Conservation (phyloP, 2,329 filamentous ascomycete species). For the Teratosphaeria destructans region DNA sequence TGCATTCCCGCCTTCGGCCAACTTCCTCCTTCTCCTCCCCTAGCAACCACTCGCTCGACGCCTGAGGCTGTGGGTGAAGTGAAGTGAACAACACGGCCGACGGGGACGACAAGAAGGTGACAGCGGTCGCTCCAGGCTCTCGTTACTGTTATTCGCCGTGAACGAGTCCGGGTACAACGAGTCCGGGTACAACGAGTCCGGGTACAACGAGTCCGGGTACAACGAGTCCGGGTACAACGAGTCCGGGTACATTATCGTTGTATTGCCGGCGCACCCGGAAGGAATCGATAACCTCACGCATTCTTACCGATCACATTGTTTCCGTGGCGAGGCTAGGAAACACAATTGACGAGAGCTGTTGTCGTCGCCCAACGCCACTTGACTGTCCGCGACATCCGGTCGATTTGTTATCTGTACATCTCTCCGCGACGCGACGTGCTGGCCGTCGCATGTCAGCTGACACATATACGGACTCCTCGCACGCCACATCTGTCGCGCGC, state of each 20-base stretch:
- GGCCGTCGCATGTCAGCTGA: not conserved
- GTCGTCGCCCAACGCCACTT: not conserved
- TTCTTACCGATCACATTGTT: not conserved
- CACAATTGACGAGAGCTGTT: not conserved
- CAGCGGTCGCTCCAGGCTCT: too few species aligned
- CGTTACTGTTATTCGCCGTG: not conserved
- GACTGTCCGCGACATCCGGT: not conserved
- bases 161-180: not conserved
- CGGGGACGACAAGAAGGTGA: too few species aligned
- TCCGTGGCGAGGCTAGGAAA: not conserved
- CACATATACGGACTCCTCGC: not conserved
- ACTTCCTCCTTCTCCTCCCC: too few species aligned
- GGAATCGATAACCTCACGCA: not conserved
- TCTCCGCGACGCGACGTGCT: not conserved
- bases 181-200: too few species aligned
- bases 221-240: too few species aligned
- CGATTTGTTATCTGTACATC: not conserved
- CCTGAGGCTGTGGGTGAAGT: too few species aligned
- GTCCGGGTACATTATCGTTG: not conserved
- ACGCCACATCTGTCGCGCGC: not conserved
- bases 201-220: too few species aligned
- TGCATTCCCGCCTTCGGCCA: too few species aligned
- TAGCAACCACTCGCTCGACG: too few species aligned
- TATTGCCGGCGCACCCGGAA: not conserved
- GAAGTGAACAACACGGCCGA: too few species aligned